These are phyloP conservation scores for Linderniella brevidens DNA, from an alignment of 257 asterid species.

Conservation along the genomic window DNA sequence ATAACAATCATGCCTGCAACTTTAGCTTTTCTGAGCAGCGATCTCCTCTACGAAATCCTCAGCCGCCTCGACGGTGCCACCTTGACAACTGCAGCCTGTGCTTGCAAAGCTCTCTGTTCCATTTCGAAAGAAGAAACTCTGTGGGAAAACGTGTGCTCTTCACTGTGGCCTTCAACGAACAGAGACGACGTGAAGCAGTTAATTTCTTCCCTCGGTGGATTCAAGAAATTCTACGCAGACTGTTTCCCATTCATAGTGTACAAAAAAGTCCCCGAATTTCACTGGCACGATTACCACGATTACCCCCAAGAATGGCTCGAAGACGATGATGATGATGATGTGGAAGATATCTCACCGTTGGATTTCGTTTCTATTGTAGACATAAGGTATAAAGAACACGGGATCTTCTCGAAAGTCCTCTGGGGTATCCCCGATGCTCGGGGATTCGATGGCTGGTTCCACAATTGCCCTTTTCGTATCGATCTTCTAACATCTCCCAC, in stretches of 20 bases:
- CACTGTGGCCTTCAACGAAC: conserved; percentile 78
- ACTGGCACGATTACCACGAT: conserved; percentile 27
- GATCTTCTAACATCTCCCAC: conserved; percentile 46
- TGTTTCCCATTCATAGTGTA: conserved; percentile 85
- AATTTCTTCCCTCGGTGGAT: conserved; percentile 64
- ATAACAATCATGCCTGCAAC: too few species aligned
- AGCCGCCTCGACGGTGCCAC: conserved; percentile 86
- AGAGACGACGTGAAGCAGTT: conserved; percentile 47
- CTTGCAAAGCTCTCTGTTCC: conserved; percentile 61
- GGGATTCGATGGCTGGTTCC: conserved; percentile 55
- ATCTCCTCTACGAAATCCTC: conserved; percentile 64
- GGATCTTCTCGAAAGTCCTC: conserved; percentile 53
- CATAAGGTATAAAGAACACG: conserved; percentile 43
- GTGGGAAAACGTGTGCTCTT: conserved; percentile 69
- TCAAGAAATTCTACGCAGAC: conserved; percentile 70
- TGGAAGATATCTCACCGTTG: conserved; percentile 39
- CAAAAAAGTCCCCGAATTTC: conserved; percentile 61
- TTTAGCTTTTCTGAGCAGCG: conserved; percentile 49
- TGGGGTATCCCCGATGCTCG: conserved; percentile 77
- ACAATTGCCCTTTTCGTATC: conserved; percentile 60
- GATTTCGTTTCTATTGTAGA: conserved; percentile 79
- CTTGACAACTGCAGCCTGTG: conserved; percentile 72
- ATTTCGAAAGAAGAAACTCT: conserved; percentile 70
- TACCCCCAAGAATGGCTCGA: conserved; percentile 71
- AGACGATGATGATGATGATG: conserved; percentile 43